Conservation (phyloP, 345 rosid genomes). For the Corchorus olitorius region DNA sequence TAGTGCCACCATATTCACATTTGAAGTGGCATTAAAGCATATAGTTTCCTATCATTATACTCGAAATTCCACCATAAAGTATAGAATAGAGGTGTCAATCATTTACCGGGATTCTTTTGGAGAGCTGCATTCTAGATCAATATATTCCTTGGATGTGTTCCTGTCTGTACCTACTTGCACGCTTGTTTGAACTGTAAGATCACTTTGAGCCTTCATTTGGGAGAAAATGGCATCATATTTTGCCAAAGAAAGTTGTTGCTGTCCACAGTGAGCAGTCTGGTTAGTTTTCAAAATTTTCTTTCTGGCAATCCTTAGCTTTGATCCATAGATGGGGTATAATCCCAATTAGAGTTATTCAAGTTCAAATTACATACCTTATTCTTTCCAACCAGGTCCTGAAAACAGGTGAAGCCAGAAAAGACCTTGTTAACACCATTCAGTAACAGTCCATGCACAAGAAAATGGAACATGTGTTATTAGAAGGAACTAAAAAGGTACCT, state of each 20-base stretch:
- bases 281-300: conserved; percentile 40
- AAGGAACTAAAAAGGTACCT: conserved; percentile 47
- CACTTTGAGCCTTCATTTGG: conserved; percentile 33
- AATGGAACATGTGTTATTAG: conserved; percentile 10
- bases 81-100: conserved; percentile 13
- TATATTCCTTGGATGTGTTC: conserved; percentile 38
- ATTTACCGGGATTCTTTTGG: conserved; percentile 60
- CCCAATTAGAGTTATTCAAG: conserved; percentile 31
- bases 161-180: conserved; percentile 39
- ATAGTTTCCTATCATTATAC: not conserved
- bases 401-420: conserved; percentile 32
- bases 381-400: conserved; percentile 55
- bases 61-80: not conserved
- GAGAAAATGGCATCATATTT: conserved; percentile 32
- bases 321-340: conserved; percentile 28
- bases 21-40: not conserved
- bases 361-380: conserved; percentile 30
- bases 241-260: conserved; percentile 26
- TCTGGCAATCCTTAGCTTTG: conserved; percentile 30
- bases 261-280: conserved; percentile 35
- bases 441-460: conserved; percentile 12
- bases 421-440: conserved; percentile 14
- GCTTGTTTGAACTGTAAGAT: conserved; percentile 33
- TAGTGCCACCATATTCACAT: not conserved
- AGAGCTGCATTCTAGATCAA: conserved; percentile 55